A percentile compares a stretch with the other conserved stretches of the same genome.
Conservation (phyloP, 805 yeast genomes). For the Pichia phayaonensis region DNA sequence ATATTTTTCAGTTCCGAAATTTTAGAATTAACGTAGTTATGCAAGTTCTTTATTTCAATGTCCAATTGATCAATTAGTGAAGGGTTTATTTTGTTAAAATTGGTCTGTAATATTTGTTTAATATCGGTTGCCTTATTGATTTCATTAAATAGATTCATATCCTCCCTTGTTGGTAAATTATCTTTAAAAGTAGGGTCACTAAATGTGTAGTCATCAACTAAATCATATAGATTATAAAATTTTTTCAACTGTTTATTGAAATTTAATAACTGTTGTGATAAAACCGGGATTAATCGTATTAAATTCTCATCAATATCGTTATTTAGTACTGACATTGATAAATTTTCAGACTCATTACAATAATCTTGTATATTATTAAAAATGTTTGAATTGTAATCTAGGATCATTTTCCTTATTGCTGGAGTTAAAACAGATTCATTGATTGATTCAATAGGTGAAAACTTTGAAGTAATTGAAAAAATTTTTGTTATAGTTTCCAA, state of each 20-base stretch:
- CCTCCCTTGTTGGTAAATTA: constrained; percentile 23
- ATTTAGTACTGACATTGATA: constrained; percentile 18
- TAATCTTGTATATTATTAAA: constrained; percentile 16
- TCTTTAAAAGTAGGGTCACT: constrained; percentile 11
- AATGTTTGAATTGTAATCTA: constrained; percentile 15
- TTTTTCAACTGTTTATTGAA: constrained; percentile 18
- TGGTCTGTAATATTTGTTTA: constrained; percentile 20
- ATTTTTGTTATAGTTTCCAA: constrained; percentile 23
- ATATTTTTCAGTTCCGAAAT: background rate
- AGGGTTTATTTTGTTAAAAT: constrained; percentile 23
- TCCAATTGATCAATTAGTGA: constrained; percentile 19
- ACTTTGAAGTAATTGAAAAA: constrained; percentile 11
- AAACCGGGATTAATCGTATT: constrained; percentile 19
- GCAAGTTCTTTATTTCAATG: constrained; percentile 23
- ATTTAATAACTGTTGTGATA: constrained; percentile 18
- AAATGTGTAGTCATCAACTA: constrained; percentile 15
- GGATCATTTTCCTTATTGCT: constrained; percentile 16
- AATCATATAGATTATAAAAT: constrained; percentile 20
- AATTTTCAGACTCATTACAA: constrained; percentile 13
- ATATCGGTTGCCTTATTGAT: constrained; percentile 20
- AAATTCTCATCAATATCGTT: constrained; percentile 19
- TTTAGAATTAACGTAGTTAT: constrained; percentile 11
- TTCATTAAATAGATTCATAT: constrained; percentile 11
- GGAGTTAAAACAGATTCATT: constrained; percentile 14
- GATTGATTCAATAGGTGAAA: constrained; percentile 10